These are phyloP conservation scores for Beta macrorhiza DNA, from an alignment of 179 eudicot species.

Conservation along the genomic window DNA sequence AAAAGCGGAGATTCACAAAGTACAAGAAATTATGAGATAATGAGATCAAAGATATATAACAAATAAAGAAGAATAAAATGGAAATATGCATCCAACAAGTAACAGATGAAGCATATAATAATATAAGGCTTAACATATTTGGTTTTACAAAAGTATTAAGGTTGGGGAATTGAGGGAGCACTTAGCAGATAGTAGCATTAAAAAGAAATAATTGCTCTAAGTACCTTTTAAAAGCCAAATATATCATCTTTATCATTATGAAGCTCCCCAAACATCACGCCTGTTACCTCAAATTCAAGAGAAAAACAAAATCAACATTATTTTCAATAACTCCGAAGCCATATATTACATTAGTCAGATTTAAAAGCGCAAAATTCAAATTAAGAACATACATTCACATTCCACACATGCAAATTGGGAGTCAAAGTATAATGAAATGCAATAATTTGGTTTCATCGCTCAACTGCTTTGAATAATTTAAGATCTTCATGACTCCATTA, in stretches of 20 bases:
- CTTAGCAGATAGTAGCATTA: not conserved
- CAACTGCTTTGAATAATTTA: too few relatives aligned
- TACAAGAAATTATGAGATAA: not conserved
- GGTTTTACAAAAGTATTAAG: too few relatives aligned
- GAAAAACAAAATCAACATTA: conserved; percentile 1
- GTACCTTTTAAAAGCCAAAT: conserved; percentile 83
- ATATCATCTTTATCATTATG: conserved; percentile 89
- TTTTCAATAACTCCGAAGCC: not conserved
- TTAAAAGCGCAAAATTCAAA: not conserved
- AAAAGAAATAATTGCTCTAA: not conserved
- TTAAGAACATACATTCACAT: conserved; percentile 23
- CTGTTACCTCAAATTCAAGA: conserved; percentile 47
- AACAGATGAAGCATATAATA: not conserved
- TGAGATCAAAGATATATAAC: not conserved
- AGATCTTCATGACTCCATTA: too few relatives aligned
- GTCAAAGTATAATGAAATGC: too few relatives aligned
- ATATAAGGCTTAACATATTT: too few relatives aligned
- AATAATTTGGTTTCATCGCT: too few relatives aligned
- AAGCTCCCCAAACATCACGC: conserved; percentile 72
- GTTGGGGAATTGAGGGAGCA: too few relatives aligned
- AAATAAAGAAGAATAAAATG: not conserved
- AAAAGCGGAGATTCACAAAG: not conserved
- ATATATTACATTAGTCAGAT: not conserved
- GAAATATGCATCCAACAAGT: not conserved
- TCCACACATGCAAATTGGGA: too few relatives aligned